Conservation (phyloP, 257 asterid genomes). For the Fraxinus quadrangulata region DNA sequence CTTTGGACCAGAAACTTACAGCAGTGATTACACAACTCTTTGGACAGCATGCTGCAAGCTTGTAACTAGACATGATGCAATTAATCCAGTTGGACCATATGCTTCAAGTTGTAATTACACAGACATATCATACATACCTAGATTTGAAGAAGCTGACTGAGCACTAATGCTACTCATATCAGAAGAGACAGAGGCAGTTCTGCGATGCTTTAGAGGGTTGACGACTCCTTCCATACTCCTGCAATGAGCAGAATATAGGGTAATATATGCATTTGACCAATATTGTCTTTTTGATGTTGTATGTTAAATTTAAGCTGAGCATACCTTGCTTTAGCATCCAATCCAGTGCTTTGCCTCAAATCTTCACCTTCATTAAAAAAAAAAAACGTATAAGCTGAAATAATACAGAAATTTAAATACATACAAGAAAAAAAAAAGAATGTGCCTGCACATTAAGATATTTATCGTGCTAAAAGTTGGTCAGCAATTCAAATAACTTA, state of each 20-base stretch:
- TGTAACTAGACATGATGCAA: conserved; percentile 9
- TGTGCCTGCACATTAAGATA: not conserved
- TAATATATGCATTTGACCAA: conserved; percentile 23
- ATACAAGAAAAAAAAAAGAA: not conserved
- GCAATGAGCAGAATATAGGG: conserved; percentile 19
- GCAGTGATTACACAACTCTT: not conserved
- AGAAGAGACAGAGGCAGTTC: conserved; percentile 78
- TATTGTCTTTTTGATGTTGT: conserved; percentile 14
- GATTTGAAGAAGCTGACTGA: conserved; percentile 53
- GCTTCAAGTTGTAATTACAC: not conserved
- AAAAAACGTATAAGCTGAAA: conserved; percentile 16
- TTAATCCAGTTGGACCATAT: conserved; percentile 11
- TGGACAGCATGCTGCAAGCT: conserved; percentile 21
- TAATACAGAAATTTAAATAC: conserved; percentile 2
- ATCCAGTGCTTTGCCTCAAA: conserved; percentile 52
- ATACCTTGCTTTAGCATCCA: conserved; percentile 63
- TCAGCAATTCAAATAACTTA: not conserved
- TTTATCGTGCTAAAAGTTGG: not conserved
- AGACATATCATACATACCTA: conserved; percentile 43
- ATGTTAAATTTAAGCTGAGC: conserved; percentile 10
- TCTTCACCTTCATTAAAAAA: conserved; percentile 44
- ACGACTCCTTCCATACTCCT: conserved; percentile 61
- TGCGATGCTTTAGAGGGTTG: conserved; percentile 58
- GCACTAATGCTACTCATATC: conserved; percentile 80
- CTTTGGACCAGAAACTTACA: conserved; percentile 13